Conservation (phyloP, 352 stramenopile species). For the Globisporangium canariense region DNA sequence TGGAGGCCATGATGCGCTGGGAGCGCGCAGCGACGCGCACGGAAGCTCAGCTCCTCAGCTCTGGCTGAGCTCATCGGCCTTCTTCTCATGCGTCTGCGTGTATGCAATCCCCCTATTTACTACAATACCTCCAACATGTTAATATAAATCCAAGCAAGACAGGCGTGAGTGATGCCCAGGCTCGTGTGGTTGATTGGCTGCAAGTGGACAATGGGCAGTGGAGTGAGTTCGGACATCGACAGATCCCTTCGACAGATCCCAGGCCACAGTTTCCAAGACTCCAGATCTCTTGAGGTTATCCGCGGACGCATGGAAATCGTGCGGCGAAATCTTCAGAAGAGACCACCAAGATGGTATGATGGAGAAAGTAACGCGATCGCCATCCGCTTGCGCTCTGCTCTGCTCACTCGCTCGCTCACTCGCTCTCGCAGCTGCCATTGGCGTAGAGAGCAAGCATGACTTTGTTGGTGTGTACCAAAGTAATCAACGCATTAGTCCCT, state of each 20-base stretch:
- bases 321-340: background rate
- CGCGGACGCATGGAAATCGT: background rate
- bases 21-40: conserved; percentile 14
- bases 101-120: conserved; percentile 2
- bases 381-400: background rate
- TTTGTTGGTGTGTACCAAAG: too few relatives aligned
- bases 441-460: too few relatives aligned
- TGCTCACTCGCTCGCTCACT: background rate
- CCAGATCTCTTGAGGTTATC: background rate
- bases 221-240: too few relatives aligned
- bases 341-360: background rate
- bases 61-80: background rate
- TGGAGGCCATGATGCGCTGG: conserved; percentile 23
- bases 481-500: background rate
- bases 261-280: too few relatives aligned
- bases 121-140: background rate
- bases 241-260: too few relatives aligned
- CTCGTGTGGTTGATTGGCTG: too few relatives aligned
- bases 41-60: conserved; percentile 1
- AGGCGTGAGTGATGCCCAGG: background rate
- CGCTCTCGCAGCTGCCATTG: too few relatives aligned
- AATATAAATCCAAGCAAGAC: conserved; percentile 1
- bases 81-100: background rate
- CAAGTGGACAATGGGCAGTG: too few relatives aligned
- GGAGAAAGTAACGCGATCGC: background rate